Evolutionary conservation across 1,139 yeast genomes (phyloP).

Genomic region (Blastobotrys petasosporus): DNA sequence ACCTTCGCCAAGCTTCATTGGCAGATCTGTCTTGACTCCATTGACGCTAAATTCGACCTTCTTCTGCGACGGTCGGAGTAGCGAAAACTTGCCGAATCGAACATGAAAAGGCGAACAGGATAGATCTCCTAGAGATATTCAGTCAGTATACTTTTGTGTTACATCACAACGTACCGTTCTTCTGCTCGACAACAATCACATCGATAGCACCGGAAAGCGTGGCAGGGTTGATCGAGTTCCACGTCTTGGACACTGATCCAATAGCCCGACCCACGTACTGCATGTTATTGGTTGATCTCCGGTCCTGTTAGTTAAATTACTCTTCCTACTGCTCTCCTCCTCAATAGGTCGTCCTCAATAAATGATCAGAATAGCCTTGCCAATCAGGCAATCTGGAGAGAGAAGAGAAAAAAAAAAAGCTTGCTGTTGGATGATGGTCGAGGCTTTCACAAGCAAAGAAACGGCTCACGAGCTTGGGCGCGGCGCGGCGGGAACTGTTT

Average conservation of each 20-base stretch:
- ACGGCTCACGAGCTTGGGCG: too few species aligned
- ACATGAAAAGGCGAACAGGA: constrained; percentile 97
- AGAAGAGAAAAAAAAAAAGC: too few species aligned
- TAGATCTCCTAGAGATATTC: constrained; percentile 44
- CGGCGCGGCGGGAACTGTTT: too few species aligned
- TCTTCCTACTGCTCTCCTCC: neutral
- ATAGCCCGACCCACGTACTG: constrained; percentile 96
- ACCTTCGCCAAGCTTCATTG: constrained; percentile 95
- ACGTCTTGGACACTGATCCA: constrained; percentile 89
- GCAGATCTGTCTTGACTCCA: constrained; percentile 72
- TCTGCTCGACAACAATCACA: constrained; percentile 91
- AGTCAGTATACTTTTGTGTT: neutral
- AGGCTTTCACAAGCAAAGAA: too few species aligned
- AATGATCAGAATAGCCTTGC: too few species aligned
- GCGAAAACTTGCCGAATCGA: constrained; percentile 88
- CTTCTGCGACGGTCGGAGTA: constrained; percentile 92
- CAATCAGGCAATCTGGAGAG: too few species aligned
- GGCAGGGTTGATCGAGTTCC: constrained; percentile 96
- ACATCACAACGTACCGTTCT: constrained; percentile 44
- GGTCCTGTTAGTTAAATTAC: neutral
- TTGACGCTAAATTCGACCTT: constrained; percentile 85
- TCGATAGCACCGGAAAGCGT: constrained; percentile 97
- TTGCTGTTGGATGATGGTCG: too few species aligned
- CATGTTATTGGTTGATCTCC: constrained; percentile 46
- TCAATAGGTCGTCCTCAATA: too few species aligned